These are phyloP conservation scores for Lomentospora prolificans DNA, from an alignment of 2,329 filamentous ascomycete genomes.

Conservation along the genomic window DNA sequence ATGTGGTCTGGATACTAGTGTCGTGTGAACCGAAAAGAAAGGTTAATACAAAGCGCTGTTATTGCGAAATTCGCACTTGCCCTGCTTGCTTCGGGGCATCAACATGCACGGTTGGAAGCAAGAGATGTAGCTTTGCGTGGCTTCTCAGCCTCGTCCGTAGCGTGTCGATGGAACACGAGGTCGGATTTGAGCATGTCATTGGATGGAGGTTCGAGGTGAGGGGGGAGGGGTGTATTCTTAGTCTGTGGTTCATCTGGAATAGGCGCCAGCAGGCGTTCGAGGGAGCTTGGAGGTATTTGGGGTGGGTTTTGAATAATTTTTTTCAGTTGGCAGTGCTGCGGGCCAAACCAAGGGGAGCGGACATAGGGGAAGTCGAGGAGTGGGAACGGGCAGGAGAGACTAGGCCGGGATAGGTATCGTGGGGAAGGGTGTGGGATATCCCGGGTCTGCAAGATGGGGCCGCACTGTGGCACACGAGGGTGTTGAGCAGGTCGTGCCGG, in stretches of 20 bases:
- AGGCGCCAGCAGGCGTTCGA: too few relatives aligned
- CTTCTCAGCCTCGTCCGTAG: constrained; percentile 16
- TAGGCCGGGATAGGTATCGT: background rate
- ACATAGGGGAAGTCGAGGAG: background rate
- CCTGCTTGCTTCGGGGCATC: too few relatives aligned
- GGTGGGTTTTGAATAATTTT: too few relatives aligned
- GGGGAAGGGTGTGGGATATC: background rate
- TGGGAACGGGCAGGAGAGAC: background rate
- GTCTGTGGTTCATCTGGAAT: too few relatives aligned
- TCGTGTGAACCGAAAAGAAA: background rate
- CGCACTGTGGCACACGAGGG: background rate
- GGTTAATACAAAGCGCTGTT: too few relatives aligned
- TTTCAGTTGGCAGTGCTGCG: too few relatives aligned
- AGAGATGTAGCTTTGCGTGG: background rate
- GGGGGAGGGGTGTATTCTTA: too few relatives aligned
- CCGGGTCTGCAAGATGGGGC: background rate
- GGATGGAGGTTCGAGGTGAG: constrained; percentile 5
- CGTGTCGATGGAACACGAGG: constrained; percentile 16
- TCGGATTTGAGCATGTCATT: constrained; percentile 13
- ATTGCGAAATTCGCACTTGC: too few relatives aligned
- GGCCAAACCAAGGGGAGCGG: background rate
- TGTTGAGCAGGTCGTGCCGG: background rate
- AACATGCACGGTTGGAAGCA: constrained; percentile 1
- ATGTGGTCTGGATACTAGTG: background rate
- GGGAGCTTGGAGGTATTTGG: too few relatives aligned